Evolutionary conservation across 2,329 filamentous ascomycete species (phyloP).

Genomic region (Camillea tinctor): DNA sequence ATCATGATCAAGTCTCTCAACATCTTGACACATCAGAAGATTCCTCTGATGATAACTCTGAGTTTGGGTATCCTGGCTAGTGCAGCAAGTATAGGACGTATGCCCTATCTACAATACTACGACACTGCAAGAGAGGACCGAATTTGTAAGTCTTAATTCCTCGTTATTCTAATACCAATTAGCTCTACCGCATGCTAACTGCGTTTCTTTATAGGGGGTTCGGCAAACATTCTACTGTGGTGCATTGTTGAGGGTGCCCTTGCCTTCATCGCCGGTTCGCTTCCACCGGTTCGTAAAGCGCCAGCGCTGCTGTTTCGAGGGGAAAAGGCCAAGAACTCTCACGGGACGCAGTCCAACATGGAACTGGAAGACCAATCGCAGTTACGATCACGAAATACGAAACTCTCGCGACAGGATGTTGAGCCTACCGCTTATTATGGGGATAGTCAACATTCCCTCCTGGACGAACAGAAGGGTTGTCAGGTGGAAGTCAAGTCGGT

Average conservation of each 20-base stretch:
- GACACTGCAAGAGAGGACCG: constrained; percentile 1
- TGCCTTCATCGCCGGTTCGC: constrained; percentile 7
- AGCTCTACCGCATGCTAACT: background rate
- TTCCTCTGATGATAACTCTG: constrained; percentile 4
- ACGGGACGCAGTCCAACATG: constrained; percentile 1
- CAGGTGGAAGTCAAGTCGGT: background rate
- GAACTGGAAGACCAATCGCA: constrained; percentile 1
- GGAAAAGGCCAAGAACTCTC: background rate
- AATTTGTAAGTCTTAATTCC: background rate
- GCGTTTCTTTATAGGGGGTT: background rate
- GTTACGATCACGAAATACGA: background rate
- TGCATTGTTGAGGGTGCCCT: constrained; percentile 5
- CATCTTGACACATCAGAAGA: constrained; percentile 1
- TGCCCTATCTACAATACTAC: constrained; percentile 4
- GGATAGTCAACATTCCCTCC: constrained; percentile 6
- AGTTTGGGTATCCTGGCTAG: constrained; percentile 6
- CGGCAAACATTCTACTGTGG: constrained; percentile 3
- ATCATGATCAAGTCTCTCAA: constrained; percentile 3
- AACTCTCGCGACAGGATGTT: background rate
- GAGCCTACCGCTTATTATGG: background rate
- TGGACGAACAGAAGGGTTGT: constrained; percentile 1
- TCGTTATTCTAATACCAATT: background rate
- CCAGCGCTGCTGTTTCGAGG: background rate
- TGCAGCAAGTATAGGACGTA: constrained; percentile 4
- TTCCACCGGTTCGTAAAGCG: constrained; percentile 7